These are phyloP conservation scores for Tephrocybe sp. DNA, from an alignment of 768 basidiomycete species.

Conservation along the genomic window DNA sequence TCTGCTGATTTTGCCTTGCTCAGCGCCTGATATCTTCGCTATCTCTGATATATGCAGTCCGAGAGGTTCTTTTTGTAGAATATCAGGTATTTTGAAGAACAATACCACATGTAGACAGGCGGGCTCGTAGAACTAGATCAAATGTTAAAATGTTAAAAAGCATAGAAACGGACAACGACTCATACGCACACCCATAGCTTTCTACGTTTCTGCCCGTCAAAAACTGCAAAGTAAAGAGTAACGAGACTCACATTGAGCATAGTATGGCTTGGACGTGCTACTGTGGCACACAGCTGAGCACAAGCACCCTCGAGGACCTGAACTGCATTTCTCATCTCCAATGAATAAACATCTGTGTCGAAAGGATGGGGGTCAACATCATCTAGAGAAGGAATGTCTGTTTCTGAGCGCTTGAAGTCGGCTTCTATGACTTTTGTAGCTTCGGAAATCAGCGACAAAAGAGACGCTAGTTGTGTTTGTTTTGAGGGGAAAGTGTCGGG, in stretches of 20 bases:
- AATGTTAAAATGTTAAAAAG: neutral
- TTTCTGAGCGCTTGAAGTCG: too few species aligned
- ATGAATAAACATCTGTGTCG: constrained; percentile 12
- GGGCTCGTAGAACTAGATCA: constrained; percentile 27
- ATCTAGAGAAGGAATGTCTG: constrained; percentile 14
- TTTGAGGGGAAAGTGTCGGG: too few species aligned
- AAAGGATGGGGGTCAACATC: constrained; percentile 16
- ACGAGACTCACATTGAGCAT: constrained; percentile 18
- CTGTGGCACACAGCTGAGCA: constrained; percentile 19
- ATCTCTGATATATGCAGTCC: too few species aligned
- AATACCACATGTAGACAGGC: constrained; percentile 31
- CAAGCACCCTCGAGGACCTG: constrained; percentile 22
- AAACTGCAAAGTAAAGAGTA: too few species aligned
- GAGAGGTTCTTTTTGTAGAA: too few species aligned
- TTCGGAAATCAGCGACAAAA: too few species aligned
- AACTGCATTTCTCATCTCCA: constrained; percentile 16
- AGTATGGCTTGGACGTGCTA: constrained; percentile 20
- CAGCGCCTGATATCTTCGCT: too few species aligned
- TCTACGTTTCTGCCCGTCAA: too few species aligned
- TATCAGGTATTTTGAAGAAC: constrained; percentile 33
- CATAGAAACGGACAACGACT: too few species aligned
- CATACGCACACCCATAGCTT: neutral
- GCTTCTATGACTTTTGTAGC: too few species aligned
- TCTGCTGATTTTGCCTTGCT: too few species aligned
- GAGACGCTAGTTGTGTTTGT: too few species aligned